Percentiles rank a stretch among this genome's conserved stretches.
Evolutionary conservation across 805 yeast species (phyloP).

Genomic region (Ogataea ganodermae): DNA sequence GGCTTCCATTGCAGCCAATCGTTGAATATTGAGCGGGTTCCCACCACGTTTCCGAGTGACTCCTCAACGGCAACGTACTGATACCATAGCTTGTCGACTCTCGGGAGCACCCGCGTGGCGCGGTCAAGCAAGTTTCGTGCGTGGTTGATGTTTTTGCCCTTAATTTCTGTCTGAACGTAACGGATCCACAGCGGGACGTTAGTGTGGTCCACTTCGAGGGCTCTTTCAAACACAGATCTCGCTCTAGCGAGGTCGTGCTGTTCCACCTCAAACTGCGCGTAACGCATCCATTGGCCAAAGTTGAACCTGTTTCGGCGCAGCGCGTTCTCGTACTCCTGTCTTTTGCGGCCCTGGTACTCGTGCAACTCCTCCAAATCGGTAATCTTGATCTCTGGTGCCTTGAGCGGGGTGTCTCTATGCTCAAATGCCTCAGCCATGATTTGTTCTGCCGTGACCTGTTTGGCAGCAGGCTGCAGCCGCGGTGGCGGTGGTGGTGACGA

Average conservation of each 20-base stretch:
- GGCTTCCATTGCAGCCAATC: constrained; percentile 87
- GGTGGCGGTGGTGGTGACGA: background rate
- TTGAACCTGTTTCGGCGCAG: constrained; percentile 80
- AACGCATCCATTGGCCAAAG: constrained; percentile 86
- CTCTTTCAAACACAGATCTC: constrained; percentile 85
- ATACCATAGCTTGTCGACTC: constrained; percentile 85
- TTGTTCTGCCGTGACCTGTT: constrained; percentile 66
- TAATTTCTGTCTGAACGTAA: constrained; percentile 77
- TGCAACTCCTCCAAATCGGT: constrained; percentile 78
- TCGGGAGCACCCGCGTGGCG: constrained; percentile 71
- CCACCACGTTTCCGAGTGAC: constrained; percentile 60
- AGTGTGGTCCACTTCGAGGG: constrained; percentile 71
- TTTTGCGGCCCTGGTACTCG: constrained; percentile 71
- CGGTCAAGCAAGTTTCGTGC: constrained; percentile 85
- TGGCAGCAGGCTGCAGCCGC: constrained; percentile 39
- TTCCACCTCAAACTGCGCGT: constrained; percentile 83
- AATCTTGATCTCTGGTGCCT: constrained; percentile 49
- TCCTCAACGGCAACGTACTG: constrained; percentile 83
- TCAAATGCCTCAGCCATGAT: constrained; percentile 64
- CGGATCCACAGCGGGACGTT: constrained; percentile 85
- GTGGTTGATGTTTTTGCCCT: constrained; percentile 74
- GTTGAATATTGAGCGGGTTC: constrained; percentile 66
- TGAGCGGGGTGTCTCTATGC: constrained; percentile 42
- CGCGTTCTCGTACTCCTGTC: constrained; percentile 86
- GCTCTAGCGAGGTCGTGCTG: constrained; percentile 80